These are phyloP conservation scores for Psilocybe sp. DNA, from an alignment of 768 basidiomycete genomes.

Conservation along the genomic window DNA sequence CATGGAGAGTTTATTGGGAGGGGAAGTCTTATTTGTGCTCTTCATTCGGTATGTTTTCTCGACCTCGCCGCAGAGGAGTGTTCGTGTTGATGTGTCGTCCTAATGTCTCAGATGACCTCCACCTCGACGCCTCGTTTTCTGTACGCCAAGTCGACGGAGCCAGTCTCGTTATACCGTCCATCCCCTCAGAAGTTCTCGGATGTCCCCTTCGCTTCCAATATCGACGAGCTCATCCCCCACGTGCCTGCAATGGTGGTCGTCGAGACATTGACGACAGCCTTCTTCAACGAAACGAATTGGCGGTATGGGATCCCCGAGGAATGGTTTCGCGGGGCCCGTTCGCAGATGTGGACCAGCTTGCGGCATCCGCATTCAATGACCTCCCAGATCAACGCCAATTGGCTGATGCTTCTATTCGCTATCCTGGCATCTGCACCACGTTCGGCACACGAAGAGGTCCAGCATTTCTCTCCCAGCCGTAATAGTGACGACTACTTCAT, in stretches of 20 bases:
- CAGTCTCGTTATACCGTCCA: conserved; percentile 26
- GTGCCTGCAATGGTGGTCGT: conserved; percentile 31
- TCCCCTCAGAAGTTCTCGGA: conserved; percentile 17
- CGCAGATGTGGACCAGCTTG: conserved; percentile 45
- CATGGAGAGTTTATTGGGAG: conserved; percentile 48
- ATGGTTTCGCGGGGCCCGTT: conserved; percentile 42
- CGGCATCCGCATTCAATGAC: conserved; percentile 26
- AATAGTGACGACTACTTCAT: conserved; percentile 33
- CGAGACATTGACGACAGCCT: conserved; percentile 33
- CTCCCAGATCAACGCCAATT: conserved; percentile 45
- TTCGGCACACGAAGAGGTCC: conserved; percentile 15
- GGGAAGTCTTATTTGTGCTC: conserved; percentile 44
- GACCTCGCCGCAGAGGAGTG: neutral
- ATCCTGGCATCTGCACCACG: conserved; percentile 41
- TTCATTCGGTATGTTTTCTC: conserved; percentile 37
- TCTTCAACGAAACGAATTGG: conserved; percentile 48
- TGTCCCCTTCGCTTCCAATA: conserved; percentile 17
- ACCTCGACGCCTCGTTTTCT: conserved; percentile 30
- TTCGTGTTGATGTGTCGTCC: neutral
- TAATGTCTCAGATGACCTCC: conserved; percentile 30
- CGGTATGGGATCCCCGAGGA: conserved; percentile 47
- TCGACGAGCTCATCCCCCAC: conserved; percentile 31
- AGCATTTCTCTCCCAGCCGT: conserved; percentile 8
- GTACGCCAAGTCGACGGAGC: conserved; percentile 39
- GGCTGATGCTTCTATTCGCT: conserved; percentile 49